Percentiles rank a stretch among this genome's conserved stretches.
Evolutionary conservation across 345 rosid species (phyloP).

Genomic region (Geranium brycei): DNA sequence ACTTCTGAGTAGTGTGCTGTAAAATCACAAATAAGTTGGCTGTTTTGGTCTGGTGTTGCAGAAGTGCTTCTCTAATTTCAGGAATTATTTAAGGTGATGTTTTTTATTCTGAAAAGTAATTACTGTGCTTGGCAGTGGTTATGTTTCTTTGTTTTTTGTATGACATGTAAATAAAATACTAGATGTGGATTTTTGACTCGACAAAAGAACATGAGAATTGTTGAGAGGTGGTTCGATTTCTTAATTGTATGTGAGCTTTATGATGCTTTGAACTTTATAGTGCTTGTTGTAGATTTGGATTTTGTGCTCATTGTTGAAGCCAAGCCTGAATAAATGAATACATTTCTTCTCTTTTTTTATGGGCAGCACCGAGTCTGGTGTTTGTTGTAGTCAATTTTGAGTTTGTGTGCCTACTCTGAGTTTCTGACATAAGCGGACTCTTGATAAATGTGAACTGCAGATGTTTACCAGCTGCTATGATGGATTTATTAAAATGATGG

Average conservation of each 20-base stretch:
- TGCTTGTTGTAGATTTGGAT: no score
- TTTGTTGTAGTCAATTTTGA: no score
- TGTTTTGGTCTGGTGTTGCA: neutral
- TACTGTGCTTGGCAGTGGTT: neutral
- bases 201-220: no score
- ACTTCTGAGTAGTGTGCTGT: neutral
- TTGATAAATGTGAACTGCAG: constrained; percentile 22
- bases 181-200: no score
- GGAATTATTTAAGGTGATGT: neutral
- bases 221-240: no score
- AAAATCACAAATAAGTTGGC: neutral
- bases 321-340: no score
- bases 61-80: neutral
- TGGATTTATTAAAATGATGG: constrained; percentile 62
- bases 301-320: no score
- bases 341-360: no score
- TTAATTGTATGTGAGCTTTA: no score
- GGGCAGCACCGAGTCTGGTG: no score
- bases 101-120: neutral
- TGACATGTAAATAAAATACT: no score
- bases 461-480: constrained; percentile 54
- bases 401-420: neutral
- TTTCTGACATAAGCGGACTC: neutral
- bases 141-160: neutral
- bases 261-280: no score